Evolutionary conservation across 768 basidiomycete species (phyloP), one percentile per base, ranked within the genome.

Genomic region (Daedalea quercina): DNA sequence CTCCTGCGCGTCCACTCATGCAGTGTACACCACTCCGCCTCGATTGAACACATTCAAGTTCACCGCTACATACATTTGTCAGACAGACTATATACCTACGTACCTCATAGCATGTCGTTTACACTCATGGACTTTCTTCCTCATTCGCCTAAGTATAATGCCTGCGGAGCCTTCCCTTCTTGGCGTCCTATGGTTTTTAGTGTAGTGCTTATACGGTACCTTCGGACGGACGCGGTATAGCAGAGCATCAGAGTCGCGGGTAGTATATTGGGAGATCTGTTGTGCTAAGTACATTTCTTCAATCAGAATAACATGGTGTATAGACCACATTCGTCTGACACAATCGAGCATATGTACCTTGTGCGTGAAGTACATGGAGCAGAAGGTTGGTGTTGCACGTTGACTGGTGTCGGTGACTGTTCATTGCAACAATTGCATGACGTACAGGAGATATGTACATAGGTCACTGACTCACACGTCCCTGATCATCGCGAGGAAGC

Each of bases 1-100:
- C 46, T 47, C 19, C 15, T 40, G 37, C 26, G 46, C 28, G 26
- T 47, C 20, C 46, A 26, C 46, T 20, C 46, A 47, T 28, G 46
- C 37, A 40, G 46, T 47, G 46, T 47, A 33, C 28, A 19, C 9
- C 46, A 28, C 25, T 4, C 46, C 17, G 12, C 44, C 24, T 9
- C 20, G 19, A 20, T 12, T 26, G 9, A 7, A 13, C 24, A 12
- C 24, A 7, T 44, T 22, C 7, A 3, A 13, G 8, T 20, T 8
- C 26, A 3, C 23, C 20, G 11, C 13, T 23, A 33, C 46, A 47
- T 33, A 33, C 9, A 26, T 4, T 19, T 40, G 8, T 6, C 46
- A 28, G 9, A 33, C 46, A 46, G 44, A 46, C 44, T 24, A 22
- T 47, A 47, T 47, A 28, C 46, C 12, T 47, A 44, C 44, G 44